Percentiles rank a stretch among this genome's conserved stretches.
Evolutionary conservation across 2,329 filamentous ascomycete genomes (phyloP).

Genomic region (Zarea fungicola): DNA sequence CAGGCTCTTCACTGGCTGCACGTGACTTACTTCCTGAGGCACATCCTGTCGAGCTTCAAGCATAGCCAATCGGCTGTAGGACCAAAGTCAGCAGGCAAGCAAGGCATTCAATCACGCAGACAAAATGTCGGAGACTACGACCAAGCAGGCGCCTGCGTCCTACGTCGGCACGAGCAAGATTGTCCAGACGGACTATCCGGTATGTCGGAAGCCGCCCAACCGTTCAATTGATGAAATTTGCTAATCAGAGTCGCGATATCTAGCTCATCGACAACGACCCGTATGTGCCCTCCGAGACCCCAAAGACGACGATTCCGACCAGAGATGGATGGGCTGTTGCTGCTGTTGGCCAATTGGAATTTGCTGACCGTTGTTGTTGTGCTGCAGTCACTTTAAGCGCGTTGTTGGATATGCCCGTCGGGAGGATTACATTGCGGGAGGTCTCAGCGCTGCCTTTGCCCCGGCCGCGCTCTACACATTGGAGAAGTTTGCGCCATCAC

Average conservation of each 20-base stretch:
- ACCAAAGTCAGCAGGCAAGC: conserved; percentile 20
- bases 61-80: conserved; percentile 16
- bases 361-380: conserved; percentile 18
- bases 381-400: conserved; percentile 75
- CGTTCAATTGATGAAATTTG: conserved; percentile 20
- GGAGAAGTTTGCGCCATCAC: conserved; percentile 81
- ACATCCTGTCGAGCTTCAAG: conserved; percentile 19
- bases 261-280: conserved; percentile 99
- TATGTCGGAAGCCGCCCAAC: conserved; percentile 43
- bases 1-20: conserved; percentile 17
- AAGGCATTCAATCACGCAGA: conserved; percentile 23
- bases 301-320: conserved; percentile 7
- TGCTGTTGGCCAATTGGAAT: not conserved
- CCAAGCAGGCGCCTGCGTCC: conserved; percentile 31
- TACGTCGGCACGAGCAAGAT: conserved; percentile 58
- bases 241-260: conserved; percentile 24
- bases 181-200: conserved; percentile 78
- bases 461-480: conserved; percentile 71
- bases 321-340: not conserved
- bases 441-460: conserved; percentile 62
- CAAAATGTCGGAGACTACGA: conserved; percentile 36
- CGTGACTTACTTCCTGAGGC: conserved; percentile 30
- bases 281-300: conserved; percentile 47
- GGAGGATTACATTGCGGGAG: conserved; percentile 74
- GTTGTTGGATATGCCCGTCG: conserved; percentile 82